Evolutionary conservation across 352 stramenopile genomes (phyloP), one percentile per base, ranked within the genome.

Genomic region (Phytophthora pistaciae): DNA sequence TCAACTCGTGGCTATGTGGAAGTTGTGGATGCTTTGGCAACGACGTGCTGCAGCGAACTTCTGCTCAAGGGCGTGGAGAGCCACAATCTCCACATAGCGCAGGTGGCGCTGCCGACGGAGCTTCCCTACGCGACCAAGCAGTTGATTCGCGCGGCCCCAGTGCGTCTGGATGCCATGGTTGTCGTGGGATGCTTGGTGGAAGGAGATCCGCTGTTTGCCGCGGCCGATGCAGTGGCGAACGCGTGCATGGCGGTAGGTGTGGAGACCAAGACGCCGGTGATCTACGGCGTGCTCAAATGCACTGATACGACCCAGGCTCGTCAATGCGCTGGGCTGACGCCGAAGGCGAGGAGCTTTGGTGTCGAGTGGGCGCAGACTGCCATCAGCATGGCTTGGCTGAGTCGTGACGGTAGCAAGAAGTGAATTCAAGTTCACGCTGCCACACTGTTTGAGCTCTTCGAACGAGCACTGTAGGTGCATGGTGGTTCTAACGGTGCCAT

Each of bases 311-410:
- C 38, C 11, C 56, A 52, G 18, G 56, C 56, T 62, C 56, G 56
- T 25, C 36, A 62, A n/a, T 52, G 38, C 18, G 56, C 56, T 62
- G 56, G 56, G 5, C 38, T 53, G 38, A 40, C 38, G 7, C n/a
- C 21, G 14, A 53, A 36, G 27, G 18, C 8, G 20, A 27, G 27
- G 14, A 64, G 46, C 55, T 64, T 72, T 44, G 71, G 66, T 9
- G 72, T 92, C 10, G 91, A 95, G 65, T 98, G 91, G 93, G 94
- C 88, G 29, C 94, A 94, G 64, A 96, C 90, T 31, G 92, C 94
- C 8, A 90, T 98, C n/a, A 88, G 96, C 79, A 98, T 98, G 94
- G 92, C 90, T 31, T 33, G n/a, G 33, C 33, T 49, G n/a, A 49
- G 23, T 25, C 56, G 21, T 38, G 33, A 38, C 3, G 38, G 8